These are phyloP conservation scores for Biscogniauxia mediterranea DNA, from an alignment of 2,329 filamentous ascomycete genomes.

Conservation along the genomic window DNA sequence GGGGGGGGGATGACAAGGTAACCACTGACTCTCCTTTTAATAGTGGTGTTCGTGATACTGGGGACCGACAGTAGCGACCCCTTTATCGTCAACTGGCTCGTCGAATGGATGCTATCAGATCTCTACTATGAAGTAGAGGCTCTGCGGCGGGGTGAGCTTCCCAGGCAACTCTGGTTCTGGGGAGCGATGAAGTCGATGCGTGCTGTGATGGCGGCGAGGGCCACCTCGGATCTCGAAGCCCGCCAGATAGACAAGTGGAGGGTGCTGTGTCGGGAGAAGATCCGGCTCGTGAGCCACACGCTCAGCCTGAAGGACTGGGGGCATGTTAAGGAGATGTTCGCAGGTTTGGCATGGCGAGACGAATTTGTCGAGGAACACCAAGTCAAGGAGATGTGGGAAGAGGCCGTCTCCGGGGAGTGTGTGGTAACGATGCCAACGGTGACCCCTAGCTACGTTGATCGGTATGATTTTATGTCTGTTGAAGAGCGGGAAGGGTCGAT, in stretches of 20 bases:
- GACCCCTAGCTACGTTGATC: conserved; percentile 20
- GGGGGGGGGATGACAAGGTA: too few species aligned
- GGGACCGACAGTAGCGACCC: conserved; percentile 21
- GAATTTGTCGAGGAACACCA: conserved; percentile 21
- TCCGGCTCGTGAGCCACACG: conserved; percentile 20
- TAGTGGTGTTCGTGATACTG: conserved; percentile 19
- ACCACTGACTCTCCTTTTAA: too few species aligned
- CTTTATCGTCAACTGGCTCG: conserved; percentile 25
- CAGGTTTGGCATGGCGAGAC: conserved; percentile 21
- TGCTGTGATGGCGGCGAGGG: conserved; percentile 21
- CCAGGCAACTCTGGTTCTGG: conserved; percentile 24
- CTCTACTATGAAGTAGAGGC: conserved; percentile 20
- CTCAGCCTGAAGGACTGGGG: conserved; percentile 22
- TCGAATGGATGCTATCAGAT: conserved; percentile 24
- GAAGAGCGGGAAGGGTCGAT: conserved; percentile 21
- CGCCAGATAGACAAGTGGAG: conserved; percentile 26
- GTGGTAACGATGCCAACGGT: conserved; percentile 16
- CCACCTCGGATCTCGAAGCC: conserved; percentile 17
- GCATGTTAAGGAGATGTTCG: conserved; percentile 19
- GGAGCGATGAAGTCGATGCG: conserved; percentile 23
- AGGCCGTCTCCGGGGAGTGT: conserved; percentile 17
- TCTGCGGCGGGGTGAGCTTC: conserved; percentile 21
- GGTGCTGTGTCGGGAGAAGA: conserved; percentile 21
- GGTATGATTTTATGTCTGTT: conserved; percentile 22
- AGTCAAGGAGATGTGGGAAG: conserved; percentile 26